These are phyloP conservation scores for Eutypa lata DNA, from an alignment of 2,329 filamentous ascomycete species.

Conservation along the genomic window DNA sequence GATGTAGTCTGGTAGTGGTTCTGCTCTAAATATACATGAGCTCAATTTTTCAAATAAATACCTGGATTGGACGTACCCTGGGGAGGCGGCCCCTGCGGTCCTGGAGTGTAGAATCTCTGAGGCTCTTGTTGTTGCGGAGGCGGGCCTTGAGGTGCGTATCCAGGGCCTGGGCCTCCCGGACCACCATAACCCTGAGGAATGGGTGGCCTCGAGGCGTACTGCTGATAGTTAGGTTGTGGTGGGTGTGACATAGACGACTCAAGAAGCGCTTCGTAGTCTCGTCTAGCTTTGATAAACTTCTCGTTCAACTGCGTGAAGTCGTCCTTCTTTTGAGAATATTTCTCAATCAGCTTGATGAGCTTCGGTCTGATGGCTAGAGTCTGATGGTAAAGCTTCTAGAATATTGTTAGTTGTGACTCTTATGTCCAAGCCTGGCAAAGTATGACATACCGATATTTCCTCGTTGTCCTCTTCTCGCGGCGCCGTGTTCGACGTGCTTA, in stretches of 20 bases:
- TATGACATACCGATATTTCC: constrained; percentile 73
- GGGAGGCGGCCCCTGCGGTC: constrained; percentile 38
- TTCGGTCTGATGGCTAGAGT: constrained; percentile 94
- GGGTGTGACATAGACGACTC: constrained; percentile 96
- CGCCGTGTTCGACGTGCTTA: constrained; percentile 82
- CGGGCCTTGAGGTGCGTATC: constrained; percentile 40
- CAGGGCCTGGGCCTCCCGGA: constrained; percentile 27
- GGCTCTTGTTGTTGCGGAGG: constrained; percentile 53
- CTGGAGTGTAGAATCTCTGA: constrained; percentile 67
- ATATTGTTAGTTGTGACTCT: constrained; percentile 27
- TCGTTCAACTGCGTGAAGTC: constrained; percentile 98
- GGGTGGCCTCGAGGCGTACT: constrained; percentile 56
- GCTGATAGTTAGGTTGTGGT: constrained; percentile 74
- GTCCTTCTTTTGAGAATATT: constrained; percentile 99
- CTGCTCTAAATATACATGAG: constrained; percentile 33
- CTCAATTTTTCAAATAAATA: constrained; percentile 8
- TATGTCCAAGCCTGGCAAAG: neutral
- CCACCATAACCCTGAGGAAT: constrained; percentile 44
- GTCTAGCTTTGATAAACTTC: constrained; percentile 97
- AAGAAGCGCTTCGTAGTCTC: constrained; percentile 93
- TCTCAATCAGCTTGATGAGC: constrained; percentile 95
- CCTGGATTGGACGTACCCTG: constrained; percentile 33
- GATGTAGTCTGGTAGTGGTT: constrained; percentile 44
- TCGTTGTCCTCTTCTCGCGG: constrained; percentile 89
- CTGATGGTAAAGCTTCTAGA: constrained; percentile 78